Percentiles rank a stretch among this genome's conserved stretches.
Conservation (phyloP, 2,329 filamentous ascomycete species). For the Fusarium sp. region DNA sequence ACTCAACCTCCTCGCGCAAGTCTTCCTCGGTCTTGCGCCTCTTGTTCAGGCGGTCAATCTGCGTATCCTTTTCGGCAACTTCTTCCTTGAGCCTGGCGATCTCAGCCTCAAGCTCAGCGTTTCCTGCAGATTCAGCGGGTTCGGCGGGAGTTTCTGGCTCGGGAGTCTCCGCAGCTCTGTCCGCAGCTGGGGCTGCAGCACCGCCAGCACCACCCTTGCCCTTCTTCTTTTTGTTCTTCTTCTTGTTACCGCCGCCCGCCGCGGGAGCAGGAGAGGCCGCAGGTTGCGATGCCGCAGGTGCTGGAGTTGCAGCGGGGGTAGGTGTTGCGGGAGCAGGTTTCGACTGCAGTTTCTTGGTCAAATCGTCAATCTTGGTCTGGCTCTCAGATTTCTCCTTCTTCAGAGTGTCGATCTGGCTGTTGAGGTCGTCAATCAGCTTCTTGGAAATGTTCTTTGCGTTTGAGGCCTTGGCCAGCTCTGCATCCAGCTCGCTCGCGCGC, state of each 20-base stretch:
- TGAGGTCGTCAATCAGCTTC: slow-evolving; percentile 57
- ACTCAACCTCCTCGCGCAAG: slow-evolving; percentile 87
- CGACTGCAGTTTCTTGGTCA: slow-evolving; percentile 60
- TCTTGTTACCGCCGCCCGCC: slow-evolving; percentile 61
- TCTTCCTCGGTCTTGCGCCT: slow-evolving; percentile 82
- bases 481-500: slow-evolving; percentile 56
- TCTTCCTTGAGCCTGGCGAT: slow-evolving; percentile 65
- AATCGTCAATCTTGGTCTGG: slow-evolving; percentile 54
- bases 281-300: slow-evolving; percentile 44
- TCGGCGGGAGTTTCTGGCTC: slow-evolving; percentile 53
- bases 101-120: slow-evolving; percentile 61
- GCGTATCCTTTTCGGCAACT: slow-evolving; percentile 74
- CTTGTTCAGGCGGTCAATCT: slow-evolving; percentile 78
- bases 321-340: slow-evolving; percentile 30
- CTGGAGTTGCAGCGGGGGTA: slow-evolving; percentile 40
- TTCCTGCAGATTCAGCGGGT: slow-evolving; percentile 48
- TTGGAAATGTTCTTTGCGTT: slow-evolving; percentile 59
- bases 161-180: slow-evolving; percentile 55
- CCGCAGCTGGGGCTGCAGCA: slow-evolving; percentile 52
- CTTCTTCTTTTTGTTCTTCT: slow-evolving; percentile 89
- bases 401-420: slow-evolving; percentile 54
- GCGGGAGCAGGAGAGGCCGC: slow-evolving; percentile 35
- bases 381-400: slow-evolving; percentile 53
- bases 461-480: slow-evolving; percentile 56
- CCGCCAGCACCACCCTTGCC: slow-evolving; percentile 75